Evolutionary conservation across 2,329 filamentous ascomycete species (phyloP), one percentile per base, ranked within the genome.

Genomic region (Botrytis fragariae): DNA sequence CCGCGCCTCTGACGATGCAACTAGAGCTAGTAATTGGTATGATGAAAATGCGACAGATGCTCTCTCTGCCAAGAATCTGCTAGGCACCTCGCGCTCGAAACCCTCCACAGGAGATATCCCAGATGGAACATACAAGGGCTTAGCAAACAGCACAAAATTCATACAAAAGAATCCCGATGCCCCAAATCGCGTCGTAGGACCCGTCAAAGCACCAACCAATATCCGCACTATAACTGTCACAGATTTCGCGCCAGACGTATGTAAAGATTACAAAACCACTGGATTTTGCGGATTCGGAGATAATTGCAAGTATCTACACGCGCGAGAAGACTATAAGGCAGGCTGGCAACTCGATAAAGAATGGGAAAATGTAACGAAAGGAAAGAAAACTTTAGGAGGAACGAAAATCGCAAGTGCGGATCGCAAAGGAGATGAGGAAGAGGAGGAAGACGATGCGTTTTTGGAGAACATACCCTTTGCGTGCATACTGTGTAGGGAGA

Each of bases 261-360:
- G 96, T 83, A 98, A 98, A 82, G 96, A 98, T 81, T 96, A 93
- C 83, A 95, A 95, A 77, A 88, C 93, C 79, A 96, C 91, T 0
- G 92, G 92, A 0, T 91, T 79, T 64, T 80, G 78, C 59, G 79
- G 78, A 4, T 80, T 79, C 60, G 78, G 77, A 39, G 80, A 81
- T 81, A 90, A 87, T 75, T 97, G 95, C 85, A 97, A 94, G 79
- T 96, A 91, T 80, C 80, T 94, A 0, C 93, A 96, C 79, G 89
- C 89, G 8, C 86, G 93, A 73, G 91, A 93, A 79, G 92, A 94
- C 82, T 92, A 93, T 80, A 94, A 95, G 78, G 92, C 95, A 81
- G 96, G 96, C 4, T 99, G 96, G 96, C 94, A 98, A 81, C 86
- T 99, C 7, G 96, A 99, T 82, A 88, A 88, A 70, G 95, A 98